Conservation (phyloP, 257 asterid genomes). For the Striga asiatica region DNA sequence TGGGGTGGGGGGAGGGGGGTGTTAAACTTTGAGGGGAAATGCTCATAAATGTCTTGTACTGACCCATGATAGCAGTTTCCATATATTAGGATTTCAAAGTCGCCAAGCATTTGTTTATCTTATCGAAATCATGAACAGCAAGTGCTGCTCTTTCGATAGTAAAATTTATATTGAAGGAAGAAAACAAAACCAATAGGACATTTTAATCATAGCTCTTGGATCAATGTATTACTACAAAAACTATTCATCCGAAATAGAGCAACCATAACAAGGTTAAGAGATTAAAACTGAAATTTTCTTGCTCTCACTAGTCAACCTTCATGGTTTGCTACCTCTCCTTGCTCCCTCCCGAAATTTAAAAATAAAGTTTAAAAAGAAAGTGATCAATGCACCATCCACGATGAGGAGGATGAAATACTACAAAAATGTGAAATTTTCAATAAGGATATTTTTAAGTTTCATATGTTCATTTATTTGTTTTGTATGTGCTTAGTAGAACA, state of each 20-base stretch:
- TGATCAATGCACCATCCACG: slow-evolving; percentile 2
- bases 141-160: slow-evolving; percentile 3
- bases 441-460: neutral
- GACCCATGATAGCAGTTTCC: neutral
- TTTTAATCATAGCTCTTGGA: neutral
- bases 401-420: neutral
- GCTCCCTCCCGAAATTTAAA: neutral
- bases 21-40: neutral
- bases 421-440: neutral
- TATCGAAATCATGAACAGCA: neutral
- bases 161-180: neutral
- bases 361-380: neutral
- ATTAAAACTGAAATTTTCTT: neutral
- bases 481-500: neutral
- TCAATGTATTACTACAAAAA: neutral
- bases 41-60: neutral
- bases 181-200: neutral
- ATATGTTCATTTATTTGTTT: neutral
- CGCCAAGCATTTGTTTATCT: neutral
- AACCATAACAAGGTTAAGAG: neutral
- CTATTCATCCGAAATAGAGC: neutral
- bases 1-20: neutral
- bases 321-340: neutral
- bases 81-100: slow-evolving; percentile 1
- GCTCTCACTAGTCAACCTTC: neutral